Base-by-base conservation (phyloP, 441 rosid genomes). In the Erodium trifolium region DNA sequence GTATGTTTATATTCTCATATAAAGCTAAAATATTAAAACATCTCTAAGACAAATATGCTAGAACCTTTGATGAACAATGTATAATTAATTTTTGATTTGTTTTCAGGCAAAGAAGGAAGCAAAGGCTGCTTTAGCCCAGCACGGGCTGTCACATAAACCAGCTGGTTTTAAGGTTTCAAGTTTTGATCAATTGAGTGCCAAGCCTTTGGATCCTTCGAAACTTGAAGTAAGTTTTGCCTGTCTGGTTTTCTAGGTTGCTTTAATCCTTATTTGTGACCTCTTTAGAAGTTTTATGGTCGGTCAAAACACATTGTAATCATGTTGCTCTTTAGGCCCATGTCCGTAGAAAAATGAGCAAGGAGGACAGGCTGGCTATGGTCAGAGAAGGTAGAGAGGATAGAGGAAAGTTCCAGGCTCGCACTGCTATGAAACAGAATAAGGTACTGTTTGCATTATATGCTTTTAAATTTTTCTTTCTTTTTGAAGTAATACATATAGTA, bases 381-480 rank as follows among this genome's bases (percentile, higher is more conserved):
- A 87, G 78, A 80, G 96, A 89, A 4, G 99, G 99, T 41, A 85
- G 99, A 69, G 97, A 93, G 78, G 97, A 84, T 49, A 82, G 91
- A 70, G 93, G 77, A 63, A 86, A 86, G 74, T 93, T 79, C 79
- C 74, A 72, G 75, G 76, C 97, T 76, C 84, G 85, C 75, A 34
- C 90, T 41, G 96, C 97, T 55, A 16, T 85, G 34, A 93, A 90
- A 74, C 85, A 90, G 82, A 90, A 91, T 63, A 93, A 89, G 96
- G 98, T 90, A 73, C 6, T 2, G 10, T 23, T 8, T 13, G 11
- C 63, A n/a, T 67, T 3, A 14, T 29, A 49, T 55, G 31, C 2
- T 41, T 63, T 6, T 0, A 70, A 5, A n/a, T 12, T 3, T 2
- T 4, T 68, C 2, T 47, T 47, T 47, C 53, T 12, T 47, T 47